Conservation (phyloP, 768 basidiomycete species). For the Rhizopogon roseolus region DNA sequence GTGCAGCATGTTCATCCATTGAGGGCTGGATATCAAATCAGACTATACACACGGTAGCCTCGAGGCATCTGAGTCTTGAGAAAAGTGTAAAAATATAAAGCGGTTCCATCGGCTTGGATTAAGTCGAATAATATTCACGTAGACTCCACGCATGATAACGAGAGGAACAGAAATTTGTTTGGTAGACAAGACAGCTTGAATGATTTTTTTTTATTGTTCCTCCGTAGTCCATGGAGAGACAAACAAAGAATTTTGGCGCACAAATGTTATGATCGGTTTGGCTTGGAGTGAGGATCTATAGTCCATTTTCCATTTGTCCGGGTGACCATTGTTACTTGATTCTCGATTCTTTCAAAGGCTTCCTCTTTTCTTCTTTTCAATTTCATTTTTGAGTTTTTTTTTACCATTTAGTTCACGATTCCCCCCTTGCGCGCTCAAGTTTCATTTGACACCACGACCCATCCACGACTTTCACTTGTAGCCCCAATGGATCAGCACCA, state of each 20-base stretch:
- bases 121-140: conserved; percentile 3
- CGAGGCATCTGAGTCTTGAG: conserved; percentile 14
- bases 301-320: conserved; percentile 16
- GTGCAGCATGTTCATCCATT: neutral
- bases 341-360: conserved; percentile 27
- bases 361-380: conserved; percentile 26
- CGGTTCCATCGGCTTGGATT: conserved; percentile 11
- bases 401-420: conserved; percentile 30
- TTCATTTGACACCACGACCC: conserved; percentile 31
- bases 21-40: no score
- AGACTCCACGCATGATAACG: neutral
- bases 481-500: conserved; percentile 35
- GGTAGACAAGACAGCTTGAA: neutral
- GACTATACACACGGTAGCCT: conserved; percentile 11
- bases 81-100: conserved; percentile 4
- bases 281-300: conserved; percentile 23
- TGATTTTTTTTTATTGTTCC: neutral
- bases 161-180: neutral
- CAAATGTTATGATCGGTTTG: conserved; percentile 10
- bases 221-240: conserved; percentile 2
- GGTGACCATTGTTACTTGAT: conserved; percentile 23
- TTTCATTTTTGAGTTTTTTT: conserved; percentile 28
- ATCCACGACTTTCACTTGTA: conserved; percentile 37
- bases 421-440: conserved; percentile 22
- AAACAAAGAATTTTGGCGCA: neutral